Evolutionary conservation across 495 filamentous ascomycete species (phyloP).

Genomic region (Penicillium soppii): DNA sequence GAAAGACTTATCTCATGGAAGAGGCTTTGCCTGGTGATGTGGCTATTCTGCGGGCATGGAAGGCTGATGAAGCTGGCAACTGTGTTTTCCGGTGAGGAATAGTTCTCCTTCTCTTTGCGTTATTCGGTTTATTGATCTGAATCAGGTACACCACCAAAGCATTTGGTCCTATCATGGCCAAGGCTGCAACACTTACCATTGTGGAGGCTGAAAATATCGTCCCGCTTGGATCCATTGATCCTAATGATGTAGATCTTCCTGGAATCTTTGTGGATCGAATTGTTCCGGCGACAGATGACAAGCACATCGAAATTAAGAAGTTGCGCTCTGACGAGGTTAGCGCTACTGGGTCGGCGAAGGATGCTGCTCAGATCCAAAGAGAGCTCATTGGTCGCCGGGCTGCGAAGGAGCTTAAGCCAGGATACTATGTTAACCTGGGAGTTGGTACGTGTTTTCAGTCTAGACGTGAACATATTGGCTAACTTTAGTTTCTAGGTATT

Average conservation of each 20-base stretch:
- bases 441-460: too few species aligned
- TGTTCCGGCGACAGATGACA: slow-evolving; percentile 70
- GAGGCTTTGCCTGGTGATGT: slow-evolving; percentile 82
- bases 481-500: too few species aligned
- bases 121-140: neutral
- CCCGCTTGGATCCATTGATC: slow-evolving; percentile 73
- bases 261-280: slow-evolving; percentile 89
- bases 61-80: slow-evolving; percentile 83
- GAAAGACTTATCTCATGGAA: slow-evolving; percentile 83
- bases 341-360: slow-evolving; percentile 53
- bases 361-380: slow-evolving; percentile 65
- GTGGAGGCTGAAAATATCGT: slow-evolving; percentile 94
- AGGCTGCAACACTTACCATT: slow-evolving; percentile 82
- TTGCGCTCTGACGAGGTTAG: slow-evolving; percentile 57
- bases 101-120: neutral
- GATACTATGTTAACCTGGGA: slow-evolving; percentile 90
- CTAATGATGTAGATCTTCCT: slow-evolving; percentile 78
- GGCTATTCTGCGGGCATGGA: slow-evolving; percentile 85
- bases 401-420: slow-evolving; percentile 91
- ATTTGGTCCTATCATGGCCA: slow-evolving; percentile 88
- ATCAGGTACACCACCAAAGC: slow-evolving; percentile 50
- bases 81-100: slow-evolving; percentile 75
- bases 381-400: slow-evolving; percentile 80
- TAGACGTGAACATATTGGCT: too few species aligned
- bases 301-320: slow-evolving; percentile 82